Percentiles rank a stretch among this genome's conserved stretches.
phyloP scores from a whole-genome alignment of 306 rosid genomes.

The Castanospermum australe region DNA sequence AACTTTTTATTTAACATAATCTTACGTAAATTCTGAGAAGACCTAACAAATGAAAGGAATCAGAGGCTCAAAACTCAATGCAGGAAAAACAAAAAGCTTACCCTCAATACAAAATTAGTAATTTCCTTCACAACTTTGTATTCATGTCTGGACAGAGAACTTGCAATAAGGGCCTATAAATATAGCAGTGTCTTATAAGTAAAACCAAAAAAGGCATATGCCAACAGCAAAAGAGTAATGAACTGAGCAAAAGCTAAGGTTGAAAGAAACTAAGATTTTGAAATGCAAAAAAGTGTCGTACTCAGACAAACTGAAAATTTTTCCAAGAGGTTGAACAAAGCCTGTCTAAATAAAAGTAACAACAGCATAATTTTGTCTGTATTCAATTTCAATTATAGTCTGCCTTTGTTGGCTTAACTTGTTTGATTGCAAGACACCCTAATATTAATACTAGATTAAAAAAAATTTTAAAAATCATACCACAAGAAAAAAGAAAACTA shows the following conservation, averaged over 20 bases:
- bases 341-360: neutral
- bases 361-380: neutral
- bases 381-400: constrained; percentile 17
- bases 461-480: constrained; percentile 15
- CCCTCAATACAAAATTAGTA: constrained; percentile 61
- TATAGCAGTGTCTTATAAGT: constrained; percentile 22
- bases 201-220: neutral
- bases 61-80: constrained; percentile 23
- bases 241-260: neutral
- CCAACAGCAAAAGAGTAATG: neutral
- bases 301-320: constrained; percentile 14
- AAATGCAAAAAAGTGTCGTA: neutral
- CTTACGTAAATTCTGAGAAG: neutral
- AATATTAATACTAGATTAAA: constrained; percentile 17
- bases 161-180: constrained; percentile 84
- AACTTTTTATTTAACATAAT: constrained; percentile 14
- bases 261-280: neutral
- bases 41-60: constrained; percentile 1
- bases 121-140: constrained; percentile 74
- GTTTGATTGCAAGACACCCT: constrained; percentile 15
- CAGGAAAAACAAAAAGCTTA: constrained; percentile 19
- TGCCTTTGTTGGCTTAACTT: constrained; percentile 16
- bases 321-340: constrained; percentile 6
- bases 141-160: constrained; percentile 79
- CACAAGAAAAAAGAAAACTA: neutral